phyloP scores from a whole-genome alignment of 305 asterid genomes.

The Withania somnifera region DNA sequence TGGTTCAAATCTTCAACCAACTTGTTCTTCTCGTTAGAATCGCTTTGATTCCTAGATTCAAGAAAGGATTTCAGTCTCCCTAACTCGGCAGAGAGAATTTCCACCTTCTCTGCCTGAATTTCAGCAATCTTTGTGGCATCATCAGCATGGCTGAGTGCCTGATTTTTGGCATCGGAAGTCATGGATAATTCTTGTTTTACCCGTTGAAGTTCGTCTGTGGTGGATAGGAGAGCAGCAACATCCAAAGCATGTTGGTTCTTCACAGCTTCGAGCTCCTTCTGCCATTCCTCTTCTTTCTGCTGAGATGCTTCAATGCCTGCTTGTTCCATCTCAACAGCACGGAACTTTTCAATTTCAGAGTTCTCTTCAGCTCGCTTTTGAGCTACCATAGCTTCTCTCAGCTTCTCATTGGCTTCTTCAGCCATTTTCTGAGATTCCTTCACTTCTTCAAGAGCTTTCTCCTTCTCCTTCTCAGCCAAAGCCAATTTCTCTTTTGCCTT shows the following conservation, averaged over 20 bases:
- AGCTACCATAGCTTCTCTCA: constrained; percentile 67
- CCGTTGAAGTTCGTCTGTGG: constrained; percentile 67
- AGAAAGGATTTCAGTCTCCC: constrained; percentile 50
- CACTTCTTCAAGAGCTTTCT: constrained; percentile 57
- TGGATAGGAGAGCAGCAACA: constrained; percentile 61
- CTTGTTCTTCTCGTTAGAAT: constrained; percentile 46
- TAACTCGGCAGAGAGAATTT: constrained; percentile 69
- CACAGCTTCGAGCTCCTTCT: constrained; percentile 65
- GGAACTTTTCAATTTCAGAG: constrained; percentile 83
- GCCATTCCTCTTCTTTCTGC: constrained; percentile 75
- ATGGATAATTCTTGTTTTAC: constrained; percentile 65
- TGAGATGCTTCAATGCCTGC: constrained; percentile 80
- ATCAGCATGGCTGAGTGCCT: constrained; percentile 80
- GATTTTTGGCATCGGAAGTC: constrained; percentile 72
- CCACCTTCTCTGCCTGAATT: constrained; percentile 64
- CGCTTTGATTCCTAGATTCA: constrained; percentile 46
- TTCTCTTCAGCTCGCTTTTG: constrained; percentile 78
- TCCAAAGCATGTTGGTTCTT: constrained; percentile 74
- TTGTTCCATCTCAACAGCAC: constrained; percentile 86
- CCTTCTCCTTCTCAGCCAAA: constrained; percentile 64
- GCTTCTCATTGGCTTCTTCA: constrained; percentile 75
- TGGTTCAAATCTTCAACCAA: constrained; percentile 46
- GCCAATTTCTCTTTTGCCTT: constrained; percentile 68
- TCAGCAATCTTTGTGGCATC: constrained; percentile 77
- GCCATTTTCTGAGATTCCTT: constrained; percentile 56